phyloP scores from a whole-genome alignment of 1,284 basidiomycete genomes.

The Phenoliferia sp. region DNA sequence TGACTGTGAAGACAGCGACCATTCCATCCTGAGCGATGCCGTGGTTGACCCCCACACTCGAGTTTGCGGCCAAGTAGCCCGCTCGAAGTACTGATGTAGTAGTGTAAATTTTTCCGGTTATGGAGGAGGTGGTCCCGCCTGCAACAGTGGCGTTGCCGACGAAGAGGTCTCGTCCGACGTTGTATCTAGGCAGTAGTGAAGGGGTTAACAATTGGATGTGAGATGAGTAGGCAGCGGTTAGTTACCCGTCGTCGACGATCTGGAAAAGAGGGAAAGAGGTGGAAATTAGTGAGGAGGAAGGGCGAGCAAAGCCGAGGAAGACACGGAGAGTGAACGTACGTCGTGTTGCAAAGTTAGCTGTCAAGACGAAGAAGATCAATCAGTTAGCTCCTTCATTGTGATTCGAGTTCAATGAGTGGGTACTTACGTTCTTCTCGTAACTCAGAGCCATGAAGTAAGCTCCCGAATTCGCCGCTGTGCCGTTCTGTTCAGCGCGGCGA shows the following conservation, averaged over 20 bases:
- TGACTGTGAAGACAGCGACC: conserved; percentile 71
- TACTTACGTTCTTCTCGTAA: conserved; percentile 33
- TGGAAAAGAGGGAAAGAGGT: too few species aligned
- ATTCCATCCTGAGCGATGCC: conserved; percentile 68
- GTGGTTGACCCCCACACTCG: conserved; percentile 74
- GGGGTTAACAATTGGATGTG: background rate
- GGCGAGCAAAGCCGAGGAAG: too few species aligned
- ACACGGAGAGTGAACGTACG: too few species aligned
- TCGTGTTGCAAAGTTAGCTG: conserved; percentile 46
- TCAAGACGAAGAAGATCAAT: too few species aligned
- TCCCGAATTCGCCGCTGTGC: conserved; percentile 47
- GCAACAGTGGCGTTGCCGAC: conserved; percentile 69
- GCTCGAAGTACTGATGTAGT: conserved; percentile 40
- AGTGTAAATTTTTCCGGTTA: conserved; percentile 53
- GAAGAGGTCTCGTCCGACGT: conserved; percentile 62
- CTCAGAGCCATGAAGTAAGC: conserved; percentile 72
- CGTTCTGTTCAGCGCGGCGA: conserved; percentile 7
- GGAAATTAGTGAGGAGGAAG: background rate
- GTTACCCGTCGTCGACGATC: too few species aligned
- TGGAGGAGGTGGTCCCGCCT: conserved; percentile 52
- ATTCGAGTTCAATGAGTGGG: conserved; percentile 12
- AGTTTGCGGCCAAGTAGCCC: conserved; percentile 31
- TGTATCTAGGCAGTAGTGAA: conserved; percentile 24
- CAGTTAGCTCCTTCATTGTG: too few species aligned
- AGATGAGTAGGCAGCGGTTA: conserved; percentile 1